phyloP scores from a whole-genome alignment of 1,284 basidiomycete species.

The Malassezia cuniculi region DNA sequence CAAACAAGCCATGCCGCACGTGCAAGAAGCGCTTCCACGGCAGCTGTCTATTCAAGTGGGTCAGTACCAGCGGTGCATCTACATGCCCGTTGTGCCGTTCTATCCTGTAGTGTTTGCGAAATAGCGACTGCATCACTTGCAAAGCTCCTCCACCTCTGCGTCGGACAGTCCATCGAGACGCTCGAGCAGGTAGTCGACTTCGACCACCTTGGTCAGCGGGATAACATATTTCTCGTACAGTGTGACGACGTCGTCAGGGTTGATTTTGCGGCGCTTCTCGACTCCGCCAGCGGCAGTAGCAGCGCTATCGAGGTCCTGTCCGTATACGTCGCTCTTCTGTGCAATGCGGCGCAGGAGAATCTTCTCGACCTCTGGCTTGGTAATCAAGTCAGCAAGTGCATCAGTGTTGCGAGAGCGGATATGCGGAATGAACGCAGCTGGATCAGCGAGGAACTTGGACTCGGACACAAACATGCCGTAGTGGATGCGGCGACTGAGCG shows the following conservation, averaged over 20 bases:
- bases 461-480: conserved; percentile 99
- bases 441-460: conserved; percentile 76
- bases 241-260: conserved; percentile 79
- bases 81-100: conserved; percentile 78
- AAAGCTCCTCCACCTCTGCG: conserved; percentile 1
- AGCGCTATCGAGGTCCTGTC: conserved; percentile 61
- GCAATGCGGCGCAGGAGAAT: conserved; percentile 70
- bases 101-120: conserved; percentile 46
- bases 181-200: conserved; percentile 53
- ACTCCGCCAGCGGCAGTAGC: conserved; percentile 15
- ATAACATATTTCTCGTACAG: conserved; percentile 91
- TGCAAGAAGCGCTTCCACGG: conserved; percentile 88
- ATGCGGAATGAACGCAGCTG: conserved; percentile 77
- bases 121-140: background rate
- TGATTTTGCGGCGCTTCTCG: conserved; percentile 56
- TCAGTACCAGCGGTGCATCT: conserved; percentile 68
- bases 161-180: conserved; percentile 2
- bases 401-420: conserved; percentile 70
- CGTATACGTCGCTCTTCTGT: conserved; percentile 85
- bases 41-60: conserved; percentile 57
- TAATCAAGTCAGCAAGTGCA: conserved; percentile 62
- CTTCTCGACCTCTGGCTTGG: conserved; percentile 86
- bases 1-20: conserved; percentile 78
- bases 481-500: conserved; percentile 87
- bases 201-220: conserved; percentile 91